These are phyloP conservation scores for Populus tremula DNA, from an alignment of 345 rosid species.

Conservation along the genomic window DNA sequence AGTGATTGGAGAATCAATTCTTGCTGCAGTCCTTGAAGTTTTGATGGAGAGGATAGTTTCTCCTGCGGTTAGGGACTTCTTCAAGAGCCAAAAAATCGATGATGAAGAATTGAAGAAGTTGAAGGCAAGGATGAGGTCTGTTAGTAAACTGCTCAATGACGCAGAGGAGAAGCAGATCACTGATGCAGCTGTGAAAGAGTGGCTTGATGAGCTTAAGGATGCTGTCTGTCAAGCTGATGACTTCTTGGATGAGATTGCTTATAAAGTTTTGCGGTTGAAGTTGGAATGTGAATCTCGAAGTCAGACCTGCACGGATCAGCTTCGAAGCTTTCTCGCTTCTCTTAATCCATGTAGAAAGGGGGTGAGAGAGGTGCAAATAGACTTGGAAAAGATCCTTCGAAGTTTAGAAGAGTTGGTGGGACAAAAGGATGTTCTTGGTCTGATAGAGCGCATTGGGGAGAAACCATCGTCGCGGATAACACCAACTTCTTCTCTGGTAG, in stretches of 20 bases:
- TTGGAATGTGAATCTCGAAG: not conserved
- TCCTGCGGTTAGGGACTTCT: not conserved
- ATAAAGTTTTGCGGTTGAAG: not conserved
- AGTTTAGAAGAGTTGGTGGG: too few species aligned
- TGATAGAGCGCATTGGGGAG: too few species aligned
- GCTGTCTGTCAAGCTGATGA: slow-evolving; percentile 10
- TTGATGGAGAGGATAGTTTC: not conserved
- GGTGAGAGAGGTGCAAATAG: too few species aligned
- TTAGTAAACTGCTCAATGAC: not conserved
- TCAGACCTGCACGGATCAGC: not conserved
- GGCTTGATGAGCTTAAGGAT: slow-evolving; percentile 11
- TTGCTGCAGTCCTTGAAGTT: not conserved
- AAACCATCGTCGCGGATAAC: too few species aligned
- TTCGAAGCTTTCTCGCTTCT: not conserved
- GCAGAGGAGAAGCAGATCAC: slow-evolving; percentile 14
- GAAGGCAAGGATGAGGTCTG: not conserved
- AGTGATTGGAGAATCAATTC: not conserved
- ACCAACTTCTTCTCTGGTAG: too few species aligned
- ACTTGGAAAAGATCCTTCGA: too few species aligned
- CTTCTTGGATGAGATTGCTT: slow-evolving; percentile 10
- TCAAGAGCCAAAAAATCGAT: not conserved
- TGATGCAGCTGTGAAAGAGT: not conserved
- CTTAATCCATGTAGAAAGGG: slow-evolving; percentile 14
- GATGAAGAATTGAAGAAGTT: not conserved
- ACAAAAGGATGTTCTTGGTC: too few species aligned